Base-by-base conservation (phyloP, 768 basidiomycete genomes). In the Strobilomyces echinocephalus region DNA sequence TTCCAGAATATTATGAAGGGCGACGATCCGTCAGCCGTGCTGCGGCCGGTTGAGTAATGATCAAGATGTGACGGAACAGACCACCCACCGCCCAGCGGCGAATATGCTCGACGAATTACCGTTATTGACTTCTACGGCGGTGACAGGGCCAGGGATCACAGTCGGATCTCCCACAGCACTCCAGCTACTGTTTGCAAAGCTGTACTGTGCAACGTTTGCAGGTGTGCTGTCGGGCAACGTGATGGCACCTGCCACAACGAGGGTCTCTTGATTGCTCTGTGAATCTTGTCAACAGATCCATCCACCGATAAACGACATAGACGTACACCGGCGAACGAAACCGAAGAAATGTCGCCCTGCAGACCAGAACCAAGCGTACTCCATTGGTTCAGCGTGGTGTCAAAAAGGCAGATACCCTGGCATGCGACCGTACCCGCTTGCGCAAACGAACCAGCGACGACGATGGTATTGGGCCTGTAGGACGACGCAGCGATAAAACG, bases 361-460 rank as follows among this genome's bases (percentile, higher is more conserved):
- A 97, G 78, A 16, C 94, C 94, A 43, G 73, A 76, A 18, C 92
- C 94, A 30, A 97, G 80, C 3, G 80, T 67, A 46, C 75, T 84
- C 94, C 95, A 99, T 66, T 87, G 85, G 55, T 80, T 82, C n/a
- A 73, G 73, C 1, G 65, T 66, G 2, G 77, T 79, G 64, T 94
- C 84, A 63, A 88, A 85, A 18, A 80, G 70, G 66, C 95, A 99
- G 39, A 97, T 82, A 2, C 81, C 84, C 36, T 80, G 79, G 69
- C 95, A 97, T 1, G 72, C 68, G 15, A 88, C 71, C 0, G 84
- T 79, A 8, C 92, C 94, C 3, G 88, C 92, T 39, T 83, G 79
- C 0, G 81, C 69, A 58, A 99, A 97, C 2, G 87, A 83, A n/a
- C 95, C 95, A 2, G 88, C 93, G 11, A 97, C 87, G 45, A 97